Evolutionary conservation across 2,329 filamentous ascomycete genomes (phyloP), one percentile per base, ranked within the genome.

Genomic region (Colletotrichum cereale): DNA sequence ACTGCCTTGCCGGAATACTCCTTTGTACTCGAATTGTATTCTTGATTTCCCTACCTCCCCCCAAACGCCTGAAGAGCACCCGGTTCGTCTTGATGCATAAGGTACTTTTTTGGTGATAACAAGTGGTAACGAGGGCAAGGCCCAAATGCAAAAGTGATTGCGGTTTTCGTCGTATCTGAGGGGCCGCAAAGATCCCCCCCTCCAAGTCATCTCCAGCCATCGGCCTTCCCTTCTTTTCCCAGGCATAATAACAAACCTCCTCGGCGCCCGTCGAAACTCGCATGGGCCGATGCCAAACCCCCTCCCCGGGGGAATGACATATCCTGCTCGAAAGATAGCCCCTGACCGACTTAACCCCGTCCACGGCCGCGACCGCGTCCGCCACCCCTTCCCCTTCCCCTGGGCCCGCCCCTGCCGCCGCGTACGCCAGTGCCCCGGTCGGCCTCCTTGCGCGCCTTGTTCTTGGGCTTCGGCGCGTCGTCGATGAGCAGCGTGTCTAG

Each of bases 391-490:
- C 89, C 89, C 65, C 89, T 83, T 31, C 89, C 86, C 57, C 87
- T 81, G n/a, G 66, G 66, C 18, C 87, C 85, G 61, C 87, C 80
- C 40, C 87, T 85, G 38, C 88, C 81, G 26, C 86, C 82, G 24
- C 88, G 83, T 55, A 87, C 87, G 53, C 88, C 83, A 55, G 87
- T 87, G 53, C 89, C 88, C 58, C 91, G 86, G 71, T 90, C 89
- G 40, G 87, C 88, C 85, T 98, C 96, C 88, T 99, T 99, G 80
- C 96, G 90, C 34, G 96, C 96, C 91, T 99, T 99, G 86, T 99
- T 99, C 92, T 98, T 98, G 73, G 96, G 96, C 87, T 99, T 99
- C 62, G 96, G 95, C 78, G 94, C 91, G 84, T 99, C 96, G 82
- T 99, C 96, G 77, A 99, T 95, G 73, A 99, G 89, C 64, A 99